Evolutionary conservation across 225 moss, liverwort and hornwort species (phyloP).

Genomic region (Lunularia cruciata): DNA sequence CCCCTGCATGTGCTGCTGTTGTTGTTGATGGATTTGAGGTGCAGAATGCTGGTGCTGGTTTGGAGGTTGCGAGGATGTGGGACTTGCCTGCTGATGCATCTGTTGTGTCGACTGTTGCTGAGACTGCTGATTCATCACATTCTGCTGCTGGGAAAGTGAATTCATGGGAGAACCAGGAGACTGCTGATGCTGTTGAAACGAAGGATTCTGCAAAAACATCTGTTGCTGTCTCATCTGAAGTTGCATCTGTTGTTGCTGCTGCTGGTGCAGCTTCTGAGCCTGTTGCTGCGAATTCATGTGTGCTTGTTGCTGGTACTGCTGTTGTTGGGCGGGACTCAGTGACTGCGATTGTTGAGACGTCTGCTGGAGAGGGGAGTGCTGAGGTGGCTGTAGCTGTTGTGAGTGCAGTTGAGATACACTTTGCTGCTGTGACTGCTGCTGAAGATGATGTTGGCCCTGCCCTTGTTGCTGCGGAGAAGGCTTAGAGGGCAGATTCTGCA

Average conservation of each 20-base stretch:
- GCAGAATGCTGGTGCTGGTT: conserved; percentile 22
- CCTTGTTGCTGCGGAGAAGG: conserved; percentile 38
- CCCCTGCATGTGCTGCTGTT: conserved; percentile 27
- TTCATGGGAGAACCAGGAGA: conserved; percentile 23
- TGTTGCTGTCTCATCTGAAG: conserved; percentile 36
- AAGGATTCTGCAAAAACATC: conserved; percentile 26
- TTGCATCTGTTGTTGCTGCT: conserved; percentile 42
- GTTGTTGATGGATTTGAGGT: conserved; percentile 24
- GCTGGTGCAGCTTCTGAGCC: conserved; percentile 38
- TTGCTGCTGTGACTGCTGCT: conserved; percentile 29
- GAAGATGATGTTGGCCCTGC: conserved; percentile 35
- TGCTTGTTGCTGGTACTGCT: conserved; percentile 41
- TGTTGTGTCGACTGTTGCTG: conserved; percentile 29
- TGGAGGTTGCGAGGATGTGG: conserved; percentile 31
- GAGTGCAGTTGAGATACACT: conserved; percentile 24
- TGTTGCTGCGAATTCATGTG: conserved; percentile 26
- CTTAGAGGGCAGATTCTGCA: conserved; percentile 52
- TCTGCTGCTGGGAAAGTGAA: conserved; percentile 20
- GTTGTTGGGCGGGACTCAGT: conserved; percentile 39
- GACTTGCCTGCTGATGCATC: conserved; percentile 33
- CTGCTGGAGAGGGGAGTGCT: conserved; percentile 39
- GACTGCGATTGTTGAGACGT: conserved; percentile 22
- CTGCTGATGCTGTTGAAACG: conserved; percentile 30
- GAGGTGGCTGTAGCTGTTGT: conserved; percentile 22
- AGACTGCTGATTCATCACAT: conserved; percentile 18